Evolutionary conservation across 805 yeast species (phyloP).

Genomic region (Wickerhamiella siamensis): DNA sequence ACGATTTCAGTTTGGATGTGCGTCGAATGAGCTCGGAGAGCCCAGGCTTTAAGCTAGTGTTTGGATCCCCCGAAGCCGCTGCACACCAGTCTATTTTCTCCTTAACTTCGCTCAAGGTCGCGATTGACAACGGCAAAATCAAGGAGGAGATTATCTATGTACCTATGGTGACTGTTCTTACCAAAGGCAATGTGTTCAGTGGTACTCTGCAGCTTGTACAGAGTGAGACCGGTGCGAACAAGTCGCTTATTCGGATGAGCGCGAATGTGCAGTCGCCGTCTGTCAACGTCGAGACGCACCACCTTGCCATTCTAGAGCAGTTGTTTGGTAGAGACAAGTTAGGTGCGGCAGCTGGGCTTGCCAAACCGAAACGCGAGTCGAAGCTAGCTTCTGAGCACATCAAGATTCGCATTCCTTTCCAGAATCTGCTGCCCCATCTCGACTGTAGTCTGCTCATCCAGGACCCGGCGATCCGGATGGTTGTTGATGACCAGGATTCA

Average conservation of each 20-base stretch:
- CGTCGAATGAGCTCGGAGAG: conserved; percentile 27
- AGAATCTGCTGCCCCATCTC: conserved; percentile 13
- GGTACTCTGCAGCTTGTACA: conserved; percentile 23
- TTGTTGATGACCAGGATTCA: conserved; percentile 14
- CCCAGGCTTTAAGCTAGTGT: conserved; percentile 28
- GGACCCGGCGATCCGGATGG: conserved; percentile 16
- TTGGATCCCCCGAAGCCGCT: conserved; percentile 20
- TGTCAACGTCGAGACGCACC: conserved; percentile 25
- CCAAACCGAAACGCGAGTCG: neutral
- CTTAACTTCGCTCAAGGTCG: conserved; percentile 24
- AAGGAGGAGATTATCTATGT: conserved; percentile 28
- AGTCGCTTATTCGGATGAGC: conserved; percentile 18
- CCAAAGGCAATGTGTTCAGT: conserved; percentile 25
- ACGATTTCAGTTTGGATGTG: conserved; percentile 26
- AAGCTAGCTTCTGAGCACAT: neutral
- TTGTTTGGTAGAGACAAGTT: conserved; percentile 4
- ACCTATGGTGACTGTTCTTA: conserved; percentile 26
- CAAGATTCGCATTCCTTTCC: conserved; percentile 8
- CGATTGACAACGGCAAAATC: conserved; percentile 20
- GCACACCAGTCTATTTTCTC: conserved; percentile 29
- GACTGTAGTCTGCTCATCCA: conserved; percentile 12
- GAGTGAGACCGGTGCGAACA: conserved; percentile 14
- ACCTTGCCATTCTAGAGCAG: conserved; percentile 22
- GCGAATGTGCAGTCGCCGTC: conserved; percentile 26
- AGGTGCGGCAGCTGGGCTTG: neutral